Percentiles rank a stretch among this genome's conserved stretches.
Conservation (phyloP, 2,329 filamentous ascomycete genomes). For the Arthrobotrys iridis region DNA sequence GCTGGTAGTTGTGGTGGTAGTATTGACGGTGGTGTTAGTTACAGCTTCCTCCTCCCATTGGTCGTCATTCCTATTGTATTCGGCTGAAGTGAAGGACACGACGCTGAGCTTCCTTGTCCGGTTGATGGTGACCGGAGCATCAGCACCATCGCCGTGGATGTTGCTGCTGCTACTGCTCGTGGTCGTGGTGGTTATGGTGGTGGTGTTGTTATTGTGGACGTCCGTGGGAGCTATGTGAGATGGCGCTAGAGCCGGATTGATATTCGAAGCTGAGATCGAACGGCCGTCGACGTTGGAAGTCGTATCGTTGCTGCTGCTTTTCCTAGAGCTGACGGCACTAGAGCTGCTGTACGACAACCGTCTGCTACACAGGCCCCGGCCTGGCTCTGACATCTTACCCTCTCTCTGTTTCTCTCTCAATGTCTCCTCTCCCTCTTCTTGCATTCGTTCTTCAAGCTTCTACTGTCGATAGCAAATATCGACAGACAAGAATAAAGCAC, state of each 20-base stretch:
- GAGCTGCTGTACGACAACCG: constrained; percentile 36
- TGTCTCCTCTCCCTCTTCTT: too few relatives aligned
- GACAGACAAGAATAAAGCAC: background rate
- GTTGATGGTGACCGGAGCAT: background rate
- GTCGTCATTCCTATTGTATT: constrained; percentile 47
- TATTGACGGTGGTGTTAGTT: background rate
- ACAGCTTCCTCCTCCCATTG: constrained; percentile 9
- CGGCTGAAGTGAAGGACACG: constrained; percentile 44
- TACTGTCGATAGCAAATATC: constrained; percentile 1
- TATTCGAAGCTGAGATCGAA: background rate
- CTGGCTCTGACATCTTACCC: constrained; percentile 10
- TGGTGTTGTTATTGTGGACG: background rate
- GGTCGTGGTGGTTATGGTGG: background rate
- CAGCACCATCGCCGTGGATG: background rate
- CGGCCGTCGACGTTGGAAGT: constrained; percentile 1
- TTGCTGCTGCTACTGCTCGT: background rate
- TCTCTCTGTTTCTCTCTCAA: background rate
- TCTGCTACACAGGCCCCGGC: constrained; percentile 15
- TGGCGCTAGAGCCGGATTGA: background rate
- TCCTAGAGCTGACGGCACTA: constrained; percentile 22
- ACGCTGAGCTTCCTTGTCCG: constrained; percentile 45
- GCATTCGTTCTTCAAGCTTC: too few relatives aligned
- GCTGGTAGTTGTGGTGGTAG: too few relatives aligned
- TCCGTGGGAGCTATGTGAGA: background rate
- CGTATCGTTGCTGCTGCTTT: constrained; percentile 17